These are phyloP conservation scores for Dryas alaskensis DNA, from an alignment of 306 rosid species.

Conservation along the genomic window DNA sequence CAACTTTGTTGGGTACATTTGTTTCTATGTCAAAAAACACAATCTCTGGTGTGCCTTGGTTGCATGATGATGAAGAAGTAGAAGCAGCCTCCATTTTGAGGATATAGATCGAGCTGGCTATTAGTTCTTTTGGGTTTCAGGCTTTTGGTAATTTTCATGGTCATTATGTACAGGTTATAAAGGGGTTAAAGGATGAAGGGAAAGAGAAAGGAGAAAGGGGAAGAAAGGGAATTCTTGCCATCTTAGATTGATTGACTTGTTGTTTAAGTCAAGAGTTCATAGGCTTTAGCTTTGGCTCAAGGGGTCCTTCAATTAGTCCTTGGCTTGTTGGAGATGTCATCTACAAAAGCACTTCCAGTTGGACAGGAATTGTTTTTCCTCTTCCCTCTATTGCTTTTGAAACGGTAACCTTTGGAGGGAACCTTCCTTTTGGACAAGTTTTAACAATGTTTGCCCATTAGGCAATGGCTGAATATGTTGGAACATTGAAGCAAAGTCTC, in stretches of 20 bases:
- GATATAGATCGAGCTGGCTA: background rate
- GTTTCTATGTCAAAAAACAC: conserved; percentile 97
- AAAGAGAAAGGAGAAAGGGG: conserved; percentile 28
- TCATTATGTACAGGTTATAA: conserved; percentile 7
- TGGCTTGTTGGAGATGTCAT: conserved; percentile 52
- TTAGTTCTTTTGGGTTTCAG: conserved; percentile 6
- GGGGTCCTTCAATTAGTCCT: conserved; percentile 51
- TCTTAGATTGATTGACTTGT: conserved; percentile 60
- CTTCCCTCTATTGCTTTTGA: conserved; percentile 25
- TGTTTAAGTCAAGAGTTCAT: conserved; percentile 47
- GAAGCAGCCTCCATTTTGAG: conserved; percentile 38
- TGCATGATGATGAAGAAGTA: conserved; percentile 33
- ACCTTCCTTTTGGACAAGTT: conserved; percentile 25
- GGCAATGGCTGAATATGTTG: conserved; percentile 27
- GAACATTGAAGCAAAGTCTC: conserved; percentile 33
- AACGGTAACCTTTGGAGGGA: conserved; percentile 40
- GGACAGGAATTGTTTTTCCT: conserved; percentile 31
- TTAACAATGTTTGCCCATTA: conserved; percentile 16
- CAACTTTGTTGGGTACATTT: conserved; percentile 65
- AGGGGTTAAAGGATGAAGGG: conserved; percentile 15
- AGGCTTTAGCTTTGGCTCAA: conserved; percentile 39
- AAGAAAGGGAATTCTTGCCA: conserved; percentile 36
- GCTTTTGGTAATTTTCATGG: background rate
- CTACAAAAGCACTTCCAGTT: conserved; percentile 28
- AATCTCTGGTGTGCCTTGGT: conserved; percentile 48